Conservation (phyloP, 306 rosid species). For the Myrica gale region DNA sequence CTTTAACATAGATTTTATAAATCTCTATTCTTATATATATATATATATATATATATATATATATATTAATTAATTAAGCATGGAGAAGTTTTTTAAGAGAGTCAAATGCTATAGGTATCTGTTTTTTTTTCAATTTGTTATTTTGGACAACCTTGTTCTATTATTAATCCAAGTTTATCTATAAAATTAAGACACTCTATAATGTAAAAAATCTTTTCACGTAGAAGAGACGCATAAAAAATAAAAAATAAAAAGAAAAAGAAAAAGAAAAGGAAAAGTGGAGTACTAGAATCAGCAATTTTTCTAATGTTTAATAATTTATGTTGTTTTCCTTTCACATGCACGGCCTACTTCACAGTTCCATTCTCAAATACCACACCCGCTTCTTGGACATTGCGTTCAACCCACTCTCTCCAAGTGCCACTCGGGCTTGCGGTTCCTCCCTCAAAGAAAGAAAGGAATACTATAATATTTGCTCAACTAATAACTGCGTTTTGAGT, state of each 20-base stretch:
- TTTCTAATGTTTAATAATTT: too few species aligned
- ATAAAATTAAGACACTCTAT: neutral
- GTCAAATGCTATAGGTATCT: neutral
- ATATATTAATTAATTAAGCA: neutral
- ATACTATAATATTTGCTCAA: conserved; percentile 33
- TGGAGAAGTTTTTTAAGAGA: neutral
- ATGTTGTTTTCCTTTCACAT: too few species aligned
- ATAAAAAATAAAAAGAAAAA: neutral
- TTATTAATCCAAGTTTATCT: neutral
- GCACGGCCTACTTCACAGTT: too few species aligned
- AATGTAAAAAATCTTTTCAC: neutral
- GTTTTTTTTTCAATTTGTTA: neutral
- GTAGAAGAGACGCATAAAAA: neutral
- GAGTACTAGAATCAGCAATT: neutral
- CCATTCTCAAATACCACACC: neutral
- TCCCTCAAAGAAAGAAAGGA: conserved; percentile 35
- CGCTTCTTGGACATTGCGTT: conserved; percentile 25
- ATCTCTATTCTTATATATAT: neutral
- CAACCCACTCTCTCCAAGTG: conserved; percentile 35
- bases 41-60: neutral
- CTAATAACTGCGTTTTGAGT: conserved; percentile 56
- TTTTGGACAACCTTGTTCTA: neutral
- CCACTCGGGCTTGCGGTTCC: conserved; percentile 29
- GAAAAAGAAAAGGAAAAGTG: too few species aligned
- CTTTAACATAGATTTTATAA: neutral